A percentile compares a stretch with the other conserved stretches of the same genome.
These are phyloP conservation scores for Fusarium burgessii DNA, from an alignment of 2,329 filamentous ascomycete species.

Conservation along the genomic window DNA sequence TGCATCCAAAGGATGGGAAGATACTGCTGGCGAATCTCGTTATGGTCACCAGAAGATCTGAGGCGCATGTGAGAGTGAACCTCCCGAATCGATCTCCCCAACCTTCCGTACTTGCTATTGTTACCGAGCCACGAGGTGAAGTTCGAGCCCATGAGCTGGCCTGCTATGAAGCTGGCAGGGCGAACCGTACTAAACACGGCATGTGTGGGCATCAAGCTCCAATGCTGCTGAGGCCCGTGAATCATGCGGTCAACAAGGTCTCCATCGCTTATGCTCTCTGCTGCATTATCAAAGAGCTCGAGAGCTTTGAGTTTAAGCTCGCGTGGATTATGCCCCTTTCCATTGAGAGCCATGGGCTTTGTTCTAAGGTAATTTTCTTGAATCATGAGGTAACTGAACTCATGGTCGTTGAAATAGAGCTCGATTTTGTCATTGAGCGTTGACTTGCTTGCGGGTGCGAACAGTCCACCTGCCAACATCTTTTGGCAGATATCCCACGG, in stretches of 20 bases:
- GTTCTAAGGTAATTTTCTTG: conserved; percentile 97
- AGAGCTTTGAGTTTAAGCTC: conserved; percentile 84
- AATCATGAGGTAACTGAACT: conserved; percentile 97
- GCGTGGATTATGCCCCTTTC: conserved; percentile 67
- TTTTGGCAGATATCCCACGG: conserved; percentile 98
- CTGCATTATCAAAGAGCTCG: conserved; percentile 87
- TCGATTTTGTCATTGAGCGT: conserved; percentile 98
- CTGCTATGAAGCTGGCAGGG: conserved; percentile 87
- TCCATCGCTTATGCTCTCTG: conserved; percentile 96
- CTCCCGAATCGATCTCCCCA: conserved; percentile 87
- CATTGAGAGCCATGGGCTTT: conserved; percentile 74
- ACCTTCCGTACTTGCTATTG: conserved; percentile 85
- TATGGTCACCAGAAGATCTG: conserved; percentile 87
- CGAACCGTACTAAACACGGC: conserved; percentile 95
- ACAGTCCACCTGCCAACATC: conserved; percentile 89
- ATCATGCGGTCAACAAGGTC: conserved; percentile 98
- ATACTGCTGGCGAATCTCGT: conserved; percentile 95
- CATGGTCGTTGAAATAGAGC: conserved; percentile 98
- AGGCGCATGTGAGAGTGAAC: conserved; percentile 98
- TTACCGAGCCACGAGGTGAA: conserved; percentile 97
- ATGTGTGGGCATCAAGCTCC: conserved; percentile 97
- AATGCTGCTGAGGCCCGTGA: conserved; percentile 96
- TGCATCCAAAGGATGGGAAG: conserved; percentile 88
- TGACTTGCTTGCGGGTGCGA: conserved; percentile 82
- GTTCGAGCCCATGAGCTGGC: conserved; percentile 77